Base-by-base conservation (phyloP, 768 basidiomycete genomes). In the Tricholoma terreum region DNA sequence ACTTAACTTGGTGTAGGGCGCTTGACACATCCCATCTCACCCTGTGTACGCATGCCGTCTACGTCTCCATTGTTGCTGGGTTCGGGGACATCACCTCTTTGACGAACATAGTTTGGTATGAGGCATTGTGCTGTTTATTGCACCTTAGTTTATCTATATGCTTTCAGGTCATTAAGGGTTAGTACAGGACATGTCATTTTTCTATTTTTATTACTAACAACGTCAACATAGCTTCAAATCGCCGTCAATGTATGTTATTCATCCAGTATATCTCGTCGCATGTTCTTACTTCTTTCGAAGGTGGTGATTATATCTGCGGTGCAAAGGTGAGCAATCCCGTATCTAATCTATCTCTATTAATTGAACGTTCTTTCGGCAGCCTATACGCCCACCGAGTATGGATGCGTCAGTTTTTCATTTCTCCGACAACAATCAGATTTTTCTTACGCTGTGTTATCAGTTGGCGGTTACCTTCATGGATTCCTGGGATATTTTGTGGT, bases 371-470 rank as follows among this genome's bases (percentile, higher is more conserved):
- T 33, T 45, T 49, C 21, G 17, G 15, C 35, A 79, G 79, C 58
- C 60, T 80, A 21, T 81, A 81, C 49, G 71, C 77, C 6, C 70
- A 71, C 56, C 74, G 80, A 3, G 75, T 80, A 6, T 80, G 79
- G 78, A 65, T 76, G 49, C 74, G 79, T 81, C 53, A 66, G 79
- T 77, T 8, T 15, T 49, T 45, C 48, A 57, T 7, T 50, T 34
- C 27, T 34, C 24, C 17, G 2, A 19, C 14, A 24, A 31, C 3
- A 3, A 31, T 55, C 46, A n/a, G n/a, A 33, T 52, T 27, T n/a
- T 15, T 49, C n/a, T 24, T 3, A 19, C 9, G 22, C 27, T 45
- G 53, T 36, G 40, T n/a, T 1, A 52, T 12, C 24, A 74, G 73
- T 76, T 33, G 61, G 75, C 49, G 75, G 74, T 30, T 76, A 72